Evolutionary conservation across 2,329 filamentous ascomycete genomes (phyloP).

Genomic region (Xylaria polymorpha): DNA sequence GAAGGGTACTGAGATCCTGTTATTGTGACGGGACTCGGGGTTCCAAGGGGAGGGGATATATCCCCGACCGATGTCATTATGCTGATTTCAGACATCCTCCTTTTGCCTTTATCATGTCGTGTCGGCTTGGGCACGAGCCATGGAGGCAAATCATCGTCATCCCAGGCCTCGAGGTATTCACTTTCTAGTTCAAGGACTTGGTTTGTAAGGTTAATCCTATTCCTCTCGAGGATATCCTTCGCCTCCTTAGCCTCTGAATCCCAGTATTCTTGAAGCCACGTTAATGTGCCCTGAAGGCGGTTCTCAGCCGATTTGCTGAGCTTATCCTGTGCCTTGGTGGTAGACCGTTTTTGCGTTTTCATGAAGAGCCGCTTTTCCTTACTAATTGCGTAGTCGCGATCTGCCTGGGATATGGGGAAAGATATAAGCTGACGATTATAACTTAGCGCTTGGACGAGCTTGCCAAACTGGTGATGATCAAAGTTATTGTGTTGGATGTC

Average conservation of each 20-base stretch:
- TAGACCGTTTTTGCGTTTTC: constrained; percentile 33
- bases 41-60: constrained; percentile 3
- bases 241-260: constrained; percentile 43
- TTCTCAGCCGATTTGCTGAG: constrained; percentile 44
- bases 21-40: neutral
- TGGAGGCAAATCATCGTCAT: constrained; percentile 43
- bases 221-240: constrained; percentile 41
- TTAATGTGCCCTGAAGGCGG: constrained; percentile 45
- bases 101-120: constrained; percentile 25
- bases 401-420: constrained; percentile 45
- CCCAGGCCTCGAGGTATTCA: constrained; percentile 47
- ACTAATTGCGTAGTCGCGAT: constrained; percentile 46
- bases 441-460: constrained; percentile 47
- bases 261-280: constrained; percentile 45
- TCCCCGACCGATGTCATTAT: constrained; percentile 21
- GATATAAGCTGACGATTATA: constrained; percentile 49
- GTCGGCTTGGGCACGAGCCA: constrained; percentile 39
- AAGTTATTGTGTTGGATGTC: constrained; percentile 68
- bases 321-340: constrained; percentile 37
- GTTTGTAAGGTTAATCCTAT: constrained; percentile 41
- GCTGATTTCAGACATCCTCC: constrained; percentile 23
- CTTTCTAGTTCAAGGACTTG: constrained; percentile 41
- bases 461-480: constrained; percentile 53
- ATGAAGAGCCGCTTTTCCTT: constrained; percentile 46
- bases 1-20: neutral